A percentile compares a stretch with the other conserved stretches of the same genome.
Conservation (phyloP, 73 alveolate genomes). For the Paramecium primaurelia region DNA sequence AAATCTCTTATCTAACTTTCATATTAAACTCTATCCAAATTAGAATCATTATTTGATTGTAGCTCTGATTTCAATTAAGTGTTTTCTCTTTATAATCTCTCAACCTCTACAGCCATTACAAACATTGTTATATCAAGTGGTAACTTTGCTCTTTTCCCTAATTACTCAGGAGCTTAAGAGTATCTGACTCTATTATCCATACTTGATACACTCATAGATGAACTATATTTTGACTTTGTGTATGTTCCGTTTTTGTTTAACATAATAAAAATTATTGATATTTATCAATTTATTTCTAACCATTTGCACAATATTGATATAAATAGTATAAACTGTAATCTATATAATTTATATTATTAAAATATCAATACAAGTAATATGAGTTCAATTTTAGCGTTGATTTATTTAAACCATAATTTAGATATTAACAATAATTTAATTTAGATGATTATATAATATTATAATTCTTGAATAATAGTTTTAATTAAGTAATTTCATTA, state of each 20-base stretch:
- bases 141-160: neutral
- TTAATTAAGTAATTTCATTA: too few species aligned
- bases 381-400: neutral
- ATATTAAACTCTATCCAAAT: constrained; percentile 17
- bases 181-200: neutral
- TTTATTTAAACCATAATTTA: too few species aligned
- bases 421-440: too few species aligned
- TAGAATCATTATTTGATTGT: neutral
- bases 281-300: neutral
- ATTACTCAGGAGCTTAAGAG: neutral
- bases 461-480: too few species aligned
- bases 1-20: constrained; percentile 11
- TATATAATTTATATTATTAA: neutral
- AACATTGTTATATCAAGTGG: neutral
- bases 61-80: neutral
- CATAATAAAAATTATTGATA: neutral
- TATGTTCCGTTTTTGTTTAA: neutral
- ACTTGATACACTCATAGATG: neutral
- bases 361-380: neutral
- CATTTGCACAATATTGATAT: neutral
- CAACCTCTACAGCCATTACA: constrained; percentile 29
- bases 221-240: neutral
- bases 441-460: too few species aligned
- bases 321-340: neutral
- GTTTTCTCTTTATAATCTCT: neutral